Conservation (phyloP, 2,329 filamentous ascomycete genomes). For the Madurella fahalii region DNA sequence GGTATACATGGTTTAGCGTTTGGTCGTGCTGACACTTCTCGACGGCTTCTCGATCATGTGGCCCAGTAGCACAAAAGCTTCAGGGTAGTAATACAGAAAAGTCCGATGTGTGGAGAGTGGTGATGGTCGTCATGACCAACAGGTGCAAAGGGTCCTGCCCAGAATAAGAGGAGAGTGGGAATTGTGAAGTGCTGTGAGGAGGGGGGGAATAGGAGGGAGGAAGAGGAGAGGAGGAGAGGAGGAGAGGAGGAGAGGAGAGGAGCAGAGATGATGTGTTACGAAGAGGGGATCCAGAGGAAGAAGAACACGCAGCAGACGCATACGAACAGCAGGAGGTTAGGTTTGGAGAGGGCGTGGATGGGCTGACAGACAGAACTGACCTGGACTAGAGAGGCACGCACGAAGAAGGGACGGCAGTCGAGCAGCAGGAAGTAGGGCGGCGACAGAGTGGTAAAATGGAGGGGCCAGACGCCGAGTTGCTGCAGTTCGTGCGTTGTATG, state of each 20-base stretch:
- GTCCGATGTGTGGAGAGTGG: slow-evolving; percentile 32
- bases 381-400: slow-evolving; percentile 12
- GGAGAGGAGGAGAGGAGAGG: not conserved
- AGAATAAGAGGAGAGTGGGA: slow-evolving; percentile 20
- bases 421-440: slow-evolving; percentile 10
- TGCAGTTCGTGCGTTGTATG: slow-evolving; percentile 15
- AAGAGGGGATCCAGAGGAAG: slow-evolving; percentile 23
- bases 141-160: slow-evolving; percentile 25
- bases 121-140: slow-evolving; percentile 31
- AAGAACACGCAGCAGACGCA: slow-evolving; percentile 18
- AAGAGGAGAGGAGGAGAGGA: not conserved
- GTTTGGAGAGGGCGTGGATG: slow-evolving; percentile 14
- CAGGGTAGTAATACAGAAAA: slow-evolving; percentile 29
- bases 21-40: slow-evolving; percentile 22
- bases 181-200: slow-evolving; percentile 14
- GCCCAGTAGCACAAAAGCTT: slow-evolving; percentile 22
- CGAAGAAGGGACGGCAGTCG: slow-evolving; percentile 6
- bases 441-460: slow-evolving; percentile 10
- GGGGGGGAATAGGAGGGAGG: slow-evolving; percentile 2
- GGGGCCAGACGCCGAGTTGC: slow-evolving; percentile 5
- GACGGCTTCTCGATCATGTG: slow-evolving; percentile 12
- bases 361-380: slow-evolving; percentile 23
- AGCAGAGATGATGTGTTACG: too few species aligned
- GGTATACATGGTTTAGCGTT: slow-evolving; percentile 44
- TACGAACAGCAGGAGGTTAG: slow-evolving; percentile 15